These are phyloP conservation scores for Didymella arachidicola DNA, from an alignment of 2,329 filamentous ascomycete genomes.

Conservation along the genomic window DNA sequence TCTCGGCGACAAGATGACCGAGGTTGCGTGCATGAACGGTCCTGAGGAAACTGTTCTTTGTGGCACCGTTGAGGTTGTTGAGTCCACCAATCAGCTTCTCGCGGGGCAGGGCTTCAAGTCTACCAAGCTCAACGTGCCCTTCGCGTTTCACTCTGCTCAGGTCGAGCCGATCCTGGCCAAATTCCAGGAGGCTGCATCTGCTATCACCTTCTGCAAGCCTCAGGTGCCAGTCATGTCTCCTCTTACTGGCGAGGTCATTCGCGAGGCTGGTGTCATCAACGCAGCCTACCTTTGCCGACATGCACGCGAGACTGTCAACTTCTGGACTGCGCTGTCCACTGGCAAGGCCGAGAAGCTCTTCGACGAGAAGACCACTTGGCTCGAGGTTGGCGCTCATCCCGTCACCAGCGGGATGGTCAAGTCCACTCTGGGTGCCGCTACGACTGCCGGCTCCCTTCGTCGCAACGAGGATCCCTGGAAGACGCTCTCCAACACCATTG, in stretches of 20 bases:
- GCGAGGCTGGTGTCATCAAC: constrained; percentile 64
- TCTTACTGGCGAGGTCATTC: constrained; percentile 67
- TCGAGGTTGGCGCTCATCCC: constrained; percentile 78
- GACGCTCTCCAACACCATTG: constrained; percentile 66
- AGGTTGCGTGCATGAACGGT: constrained; percentile 78
- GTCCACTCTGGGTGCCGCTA: constrained; percentile 65
- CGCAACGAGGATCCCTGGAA: constrained; percentile 70
- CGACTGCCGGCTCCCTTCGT: constrained; percentile 67
- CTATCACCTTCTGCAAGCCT: constrained; percentile 66
- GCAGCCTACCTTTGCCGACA: constrained; percentile 70
- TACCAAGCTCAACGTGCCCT: constrained; percentile 70
- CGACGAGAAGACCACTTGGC: constrained; percentile 71
- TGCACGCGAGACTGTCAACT: constrained; percentile 73
- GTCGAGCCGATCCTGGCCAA: constrained; percentile 69
- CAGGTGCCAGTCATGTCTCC: constrained; percentile 72
- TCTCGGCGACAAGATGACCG: constrained; percentile 58
- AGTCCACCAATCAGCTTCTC: constrained; percentile 60
- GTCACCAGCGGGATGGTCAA: constrained; percentile 74
- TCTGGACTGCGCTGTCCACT: constrained; percentile 67
- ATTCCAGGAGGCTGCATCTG: constrained; percentile 63
- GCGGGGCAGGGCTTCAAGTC: constrained; percentile 64
- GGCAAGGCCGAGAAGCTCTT: constrained; percentile 67
- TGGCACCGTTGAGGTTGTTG: constrained; percentile 66
- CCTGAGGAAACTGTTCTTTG: constrained; percentile 78
- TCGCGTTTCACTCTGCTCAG: constrained; percentile 72